Evolutionary conservation across 2,329 filamentous ascomycete species (phyloP).

Genomic region (Hypoxylon sp.): DNA sequence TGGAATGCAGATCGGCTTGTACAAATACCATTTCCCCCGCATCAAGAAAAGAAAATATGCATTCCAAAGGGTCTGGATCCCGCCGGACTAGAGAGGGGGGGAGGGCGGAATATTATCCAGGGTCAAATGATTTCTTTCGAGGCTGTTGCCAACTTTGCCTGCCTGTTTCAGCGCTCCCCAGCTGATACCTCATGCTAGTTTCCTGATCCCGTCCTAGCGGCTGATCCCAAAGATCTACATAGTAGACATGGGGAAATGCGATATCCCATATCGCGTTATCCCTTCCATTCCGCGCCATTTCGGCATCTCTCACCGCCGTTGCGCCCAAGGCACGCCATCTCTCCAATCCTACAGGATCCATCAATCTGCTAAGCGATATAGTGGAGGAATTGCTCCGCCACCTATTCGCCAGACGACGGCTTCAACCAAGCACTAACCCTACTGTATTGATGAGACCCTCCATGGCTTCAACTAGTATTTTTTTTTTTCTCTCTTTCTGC

Average conservation of each 20-base stretch:
- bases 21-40: slow-evolving; percentile 31
- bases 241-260: slow-evolving; percentile 39
- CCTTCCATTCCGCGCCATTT: slow-evolving; percentile 29
- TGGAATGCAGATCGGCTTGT: slow-evolving; percentile 40
- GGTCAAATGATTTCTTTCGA: slow-evolving; percentile 32
- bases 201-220: slow-evolving; percentile 34
- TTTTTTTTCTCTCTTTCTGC: neutral
- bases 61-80: slow-evolving; percentile 35
- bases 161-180: slow-evolving; percentile 41
- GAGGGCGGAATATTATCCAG: slow-evolving; percentile 25
- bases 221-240: slow-evolving; percentile 39
- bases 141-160: slow-evolving; percentile 37
- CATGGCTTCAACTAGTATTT: slow-evolving; percentile 17
- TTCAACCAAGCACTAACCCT: slow-evolving; percentile 24
- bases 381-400: slow-evolving; percentile 35
- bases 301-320: slow-evolving; percentile 35
- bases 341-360: slow-evolving; percentile 34
- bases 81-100: slow-evolving; percentile 23
- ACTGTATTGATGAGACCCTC: slow-evolving; percentile 24
- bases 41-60: slow-evolving; percentile 29
- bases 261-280: slow-evolving; percentile 41
- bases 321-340: slow-evolving; percentile 13
- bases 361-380: slow-evolving; percentile 26
- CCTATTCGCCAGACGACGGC: slow-evolving; percentile 17
- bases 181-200: slow-evolving; percentile 30